A percentile compares a stretch with the other conserved stretches of the same genome.
These are phyloP conservation scores for Rosa hybrid DNA, from an alignment of 331 rosid species.

Conservation along the genomic window DNA sequence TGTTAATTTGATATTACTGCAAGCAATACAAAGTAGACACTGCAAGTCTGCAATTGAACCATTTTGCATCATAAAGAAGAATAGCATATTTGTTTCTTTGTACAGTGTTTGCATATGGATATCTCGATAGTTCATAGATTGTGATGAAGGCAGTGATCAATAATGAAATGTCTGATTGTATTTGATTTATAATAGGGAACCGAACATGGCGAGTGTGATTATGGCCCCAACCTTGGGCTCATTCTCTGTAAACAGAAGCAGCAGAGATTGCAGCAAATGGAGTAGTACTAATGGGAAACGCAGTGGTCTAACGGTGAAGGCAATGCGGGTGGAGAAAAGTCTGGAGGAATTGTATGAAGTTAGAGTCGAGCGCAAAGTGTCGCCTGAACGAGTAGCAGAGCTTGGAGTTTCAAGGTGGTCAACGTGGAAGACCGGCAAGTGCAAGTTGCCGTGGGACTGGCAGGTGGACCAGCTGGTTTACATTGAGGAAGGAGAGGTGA, in stretches of 20 bases:
- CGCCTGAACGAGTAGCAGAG: conserved; percentile 52
- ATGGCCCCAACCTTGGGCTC: conserved; percentile 46
- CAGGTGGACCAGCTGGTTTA: conserved; percentile 90
- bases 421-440: conserved; percentile 82
- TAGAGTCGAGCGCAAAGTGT: conserved; percentile 68
- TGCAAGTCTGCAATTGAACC: neutral
- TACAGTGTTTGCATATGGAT: neutral
- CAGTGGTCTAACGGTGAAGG: conserved; percentile 49
- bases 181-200: conserved; percentile 15
- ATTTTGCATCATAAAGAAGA: neutral
- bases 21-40: neutral
- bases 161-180: neutral
- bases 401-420: conserved; percentile 88
- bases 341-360: conserved; percentile 83
- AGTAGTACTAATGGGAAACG: conserved; percentile 20
- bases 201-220: conserved; percentile 61
- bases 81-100: neutral
- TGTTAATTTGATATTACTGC: neutral
- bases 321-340: conserved; percentile 65
- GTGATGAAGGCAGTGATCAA: conserved; percentile 21
- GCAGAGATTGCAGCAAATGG: conserved; percentile 27
- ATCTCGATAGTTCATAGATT: neutral
- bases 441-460: conserved; percentile 90
- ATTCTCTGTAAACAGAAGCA: conserved; percentile 38
- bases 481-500: conserved; percentile 96